Conservation (phyloP, 805 yeast species). For the Sugiyamaella smithiae region DNA sequence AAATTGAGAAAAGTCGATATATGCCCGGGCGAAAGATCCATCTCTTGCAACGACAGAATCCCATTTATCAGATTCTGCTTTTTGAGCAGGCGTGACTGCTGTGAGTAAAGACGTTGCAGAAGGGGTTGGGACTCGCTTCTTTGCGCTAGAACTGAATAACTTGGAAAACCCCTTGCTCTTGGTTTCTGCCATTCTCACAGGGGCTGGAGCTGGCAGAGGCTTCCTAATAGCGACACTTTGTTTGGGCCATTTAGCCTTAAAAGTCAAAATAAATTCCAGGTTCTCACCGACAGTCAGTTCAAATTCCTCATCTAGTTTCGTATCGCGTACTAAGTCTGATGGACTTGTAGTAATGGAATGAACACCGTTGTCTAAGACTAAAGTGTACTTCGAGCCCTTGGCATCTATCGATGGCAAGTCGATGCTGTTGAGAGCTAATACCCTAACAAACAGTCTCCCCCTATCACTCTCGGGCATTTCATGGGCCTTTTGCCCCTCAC, state of each 20-base stretch:
- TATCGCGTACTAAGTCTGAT: constrained; percentile 31
- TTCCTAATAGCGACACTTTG: constrained; percentile 15
- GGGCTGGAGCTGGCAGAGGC: constrained; percentile 15
- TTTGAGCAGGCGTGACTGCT: constrained; percentile 5
- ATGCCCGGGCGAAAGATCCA: constrained; percentile 86
- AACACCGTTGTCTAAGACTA: constrained; percentile 69
- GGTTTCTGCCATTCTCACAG: constrained; percentile 5
- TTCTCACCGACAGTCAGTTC: constrained; percentile 64
- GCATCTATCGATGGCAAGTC: constrained; percentile 41
- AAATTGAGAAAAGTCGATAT: constrained; percentile 60
- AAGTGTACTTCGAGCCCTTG: constrained; percentile 43
- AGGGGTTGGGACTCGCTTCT: constrained; percentile 8
- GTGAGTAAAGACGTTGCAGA: constrained; percentile 6
- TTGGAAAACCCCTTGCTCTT: constrained; percentile 19
- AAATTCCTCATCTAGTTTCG: constrained; percentile 65
- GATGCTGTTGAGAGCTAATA: constrained; percentile 32
- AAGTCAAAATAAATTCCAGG: constrained; percentile 65
- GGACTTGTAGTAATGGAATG: constrained; percentile 69
- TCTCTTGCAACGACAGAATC: constrained; percentile 66
- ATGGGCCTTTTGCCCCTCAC: not conserved
- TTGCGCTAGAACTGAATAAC: constrained; percentile 12
- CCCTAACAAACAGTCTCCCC: constrained; percentile 27
- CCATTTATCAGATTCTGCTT: constrained; percentile 42
- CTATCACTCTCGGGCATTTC: constrained; percentile 23
- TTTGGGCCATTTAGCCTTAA: constrained; percentile 59